These are phyloP conservation scores for Hylodesmum podocarpum DNA, from an alignment of 306 rosid genomes.

Conservation along the genomic window DNA sequence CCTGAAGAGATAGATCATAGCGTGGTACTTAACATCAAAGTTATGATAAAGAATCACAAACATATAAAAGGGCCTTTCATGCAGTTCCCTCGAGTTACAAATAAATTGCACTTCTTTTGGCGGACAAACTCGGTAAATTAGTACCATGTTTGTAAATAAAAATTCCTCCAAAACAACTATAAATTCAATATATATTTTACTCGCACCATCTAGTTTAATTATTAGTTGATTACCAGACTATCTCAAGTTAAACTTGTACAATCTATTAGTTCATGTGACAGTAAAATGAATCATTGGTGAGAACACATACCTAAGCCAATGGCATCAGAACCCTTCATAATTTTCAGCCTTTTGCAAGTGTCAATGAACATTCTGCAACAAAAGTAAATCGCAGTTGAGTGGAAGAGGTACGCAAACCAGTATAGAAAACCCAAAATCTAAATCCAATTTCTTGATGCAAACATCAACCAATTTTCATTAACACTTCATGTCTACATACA, in stretches of 20 bases:
- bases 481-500: background rate
- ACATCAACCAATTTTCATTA: background rate
- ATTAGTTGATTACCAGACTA: too few species aligned
- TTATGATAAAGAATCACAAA: background rate
- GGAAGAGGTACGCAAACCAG: background rate
- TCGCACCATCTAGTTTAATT: too few species aligned
- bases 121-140: background rate
- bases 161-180: background rate
- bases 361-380: slow-evolving; percentile 84
- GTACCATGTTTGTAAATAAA: background rate
- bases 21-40: background rate
- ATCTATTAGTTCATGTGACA: background rate
- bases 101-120: background rate
- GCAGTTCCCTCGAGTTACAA: background rate
- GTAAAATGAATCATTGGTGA: slow-evolving; percentile 1
- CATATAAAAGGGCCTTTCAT: background rate
- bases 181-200: background rate
- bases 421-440: background rate
- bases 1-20: background rate
- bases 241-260: background rate
- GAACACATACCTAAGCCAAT: slow-evolving; percentile 84
- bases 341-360: slow-evolving; percentile 89
- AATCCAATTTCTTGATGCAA: background rate
- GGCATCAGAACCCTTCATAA: slow-evolving; percentile 98
- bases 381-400: slow-evolving; percentile 15